Evolutionary conservation across 163 green algal species (phyloP).

Genomic region (Prototheca stagnorum): DNA sequence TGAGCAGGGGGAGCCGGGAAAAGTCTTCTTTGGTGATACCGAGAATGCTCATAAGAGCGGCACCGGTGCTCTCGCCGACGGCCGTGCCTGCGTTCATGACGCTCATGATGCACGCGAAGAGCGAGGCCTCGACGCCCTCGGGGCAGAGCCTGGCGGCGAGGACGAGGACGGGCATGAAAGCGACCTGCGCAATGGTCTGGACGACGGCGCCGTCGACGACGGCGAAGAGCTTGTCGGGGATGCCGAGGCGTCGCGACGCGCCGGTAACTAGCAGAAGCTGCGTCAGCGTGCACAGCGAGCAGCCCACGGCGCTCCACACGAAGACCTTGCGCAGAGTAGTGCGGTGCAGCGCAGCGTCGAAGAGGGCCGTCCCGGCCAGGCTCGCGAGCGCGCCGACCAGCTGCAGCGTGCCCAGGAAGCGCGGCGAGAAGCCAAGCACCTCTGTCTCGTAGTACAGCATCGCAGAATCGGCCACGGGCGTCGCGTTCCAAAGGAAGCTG

Average conservation of each 20-base stretch:
- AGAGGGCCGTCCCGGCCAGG: slow-evolving; percentile 49
- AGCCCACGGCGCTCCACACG: slow-evolving; percentile 51
- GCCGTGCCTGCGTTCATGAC: slow-evolving; percentile 56
- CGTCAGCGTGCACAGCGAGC: slow-evolving; percentile 56
- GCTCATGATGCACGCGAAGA: slow-evolving; percentile 94
- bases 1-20: slow-evolving; percentile 10
- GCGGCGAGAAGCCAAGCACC: slow-evolving; percentile 61
- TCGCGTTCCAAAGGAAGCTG: slow-evolving; percentile 81
- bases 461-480: slow-evolving; percentile 36
- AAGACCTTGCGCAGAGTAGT: slow-evolving; percentile 65
- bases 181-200: slow-evolving; percentile 72
- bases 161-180: slow-evolving; percentile 94
- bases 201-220: slow-evolving; percentile 79
- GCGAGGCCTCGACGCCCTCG: slow-evolving; percentile 83
- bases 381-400: slow-evolving; percentile 50
- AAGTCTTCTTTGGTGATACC: slow-evolving; percentile 16
- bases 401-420: slow-evolving; percentile 72
- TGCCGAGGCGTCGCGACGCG: slow-evolving; percentile 34
- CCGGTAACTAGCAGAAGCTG: slow-evolving; percentile 52
- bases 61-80: slow-evolving; percentile 14
- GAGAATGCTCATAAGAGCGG: slow-evolving; percentile 18
- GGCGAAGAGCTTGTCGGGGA: slow-evolving; percentile 82
- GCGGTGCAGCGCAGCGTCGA: slow-evolving; percentile 50
- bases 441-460: slow-evolving; percentile 90
- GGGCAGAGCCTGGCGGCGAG: slow-evolving; percentile 82